phyloP scores from a whole-genome alignment of 2,329 filamentous ascomycete genomes.

The Claviceps fusiformis region DNA sequence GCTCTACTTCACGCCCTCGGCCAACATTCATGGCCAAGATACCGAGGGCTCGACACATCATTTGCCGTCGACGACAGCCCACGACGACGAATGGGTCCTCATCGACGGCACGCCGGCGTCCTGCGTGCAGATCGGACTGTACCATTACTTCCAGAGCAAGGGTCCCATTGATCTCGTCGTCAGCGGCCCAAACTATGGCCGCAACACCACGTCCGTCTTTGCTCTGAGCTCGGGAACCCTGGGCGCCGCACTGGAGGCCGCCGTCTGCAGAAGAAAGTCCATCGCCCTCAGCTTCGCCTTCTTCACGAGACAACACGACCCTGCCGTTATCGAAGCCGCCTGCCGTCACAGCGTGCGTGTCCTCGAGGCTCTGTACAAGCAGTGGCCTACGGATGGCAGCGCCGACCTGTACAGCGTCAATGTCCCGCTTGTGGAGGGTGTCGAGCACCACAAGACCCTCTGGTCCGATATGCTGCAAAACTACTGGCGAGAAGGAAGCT shows the following conservation, averaged over 20 bases:
- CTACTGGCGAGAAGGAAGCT: conserved; percentile 71
- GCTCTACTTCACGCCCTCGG: conserved; percentile 60
- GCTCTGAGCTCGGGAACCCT: conserved; percentile 65
- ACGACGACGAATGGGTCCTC: conserved; percentile 65
- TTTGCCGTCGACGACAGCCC: conserved; percentile 36
- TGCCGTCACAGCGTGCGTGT: conserved; percentile 61
- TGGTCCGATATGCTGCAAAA: conserved; percentile 85
- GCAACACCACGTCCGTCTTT: conserved; percentile 71
- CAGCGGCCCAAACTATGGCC: conserved; percentile 70
- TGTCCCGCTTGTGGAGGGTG: conserved; percentile 67
- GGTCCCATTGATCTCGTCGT: conserved; percentile 65
- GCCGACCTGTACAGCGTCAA: conserved; percentile 88
- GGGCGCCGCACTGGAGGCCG: conserved; percentile 64
- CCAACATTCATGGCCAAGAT: conserved; percentile 25
- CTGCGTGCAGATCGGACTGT: conserved; percentile 69
- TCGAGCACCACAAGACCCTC: conserved; percentile 59
- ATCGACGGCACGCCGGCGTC: conserved; percentile 71
- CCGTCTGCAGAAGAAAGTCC: conserved; percentile 52
- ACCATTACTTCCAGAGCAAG: conserved; percentile 62
- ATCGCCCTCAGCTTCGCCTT: conserved; percentile 88
- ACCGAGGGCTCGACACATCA: conserved; percentile 53
- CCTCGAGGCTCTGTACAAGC: conserved; percentile 62
- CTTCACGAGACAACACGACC: conserved; percentile 72
- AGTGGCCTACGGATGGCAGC: conserved; percentile 53
- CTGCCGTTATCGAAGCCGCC: conserved; percentile 64